These are phyloP conservation scores for Neonectria punicea DNA, from an alignment of 2,329 filamentous ascomycete genomes.

Conservation along the genomic window DNA sequence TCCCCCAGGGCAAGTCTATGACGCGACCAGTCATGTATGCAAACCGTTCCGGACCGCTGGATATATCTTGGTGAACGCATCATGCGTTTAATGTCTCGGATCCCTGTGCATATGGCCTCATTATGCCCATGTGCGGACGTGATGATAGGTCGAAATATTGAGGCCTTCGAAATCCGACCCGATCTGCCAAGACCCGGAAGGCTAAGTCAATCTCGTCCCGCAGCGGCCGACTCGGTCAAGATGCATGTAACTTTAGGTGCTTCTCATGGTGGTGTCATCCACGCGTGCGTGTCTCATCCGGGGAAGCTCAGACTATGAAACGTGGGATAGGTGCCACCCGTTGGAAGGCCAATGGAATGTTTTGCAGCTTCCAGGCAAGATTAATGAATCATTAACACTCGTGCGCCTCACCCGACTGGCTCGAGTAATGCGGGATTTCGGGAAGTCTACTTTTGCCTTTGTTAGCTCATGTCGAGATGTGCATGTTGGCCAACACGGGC, in stretches of 20 bases:
- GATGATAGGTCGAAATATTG: neutral
- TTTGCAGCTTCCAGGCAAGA: neutral
- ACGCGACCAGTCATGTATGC: neutral
- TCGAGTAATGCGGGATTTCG: neutral
- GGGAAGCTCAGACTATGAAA: neutral
- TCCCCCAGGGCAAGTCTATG: neutral
- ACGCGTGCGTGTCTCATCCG: neutral
- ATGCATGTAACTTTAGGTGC: neutral
- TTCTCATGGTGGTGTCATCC: neutral
- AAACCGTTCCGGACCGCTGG: neutral
- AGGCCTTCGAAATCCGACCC: neutral
- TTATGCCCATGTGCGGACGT: neutral
- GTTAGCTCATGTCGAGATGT: neutral
- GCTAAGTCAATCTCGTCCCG: neutral
- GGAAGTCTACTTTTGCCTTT: neutral
- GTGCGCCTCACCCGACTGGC: neutral
- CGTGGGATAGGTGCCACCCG: neutral
- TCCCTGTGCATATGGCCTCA: neutral
- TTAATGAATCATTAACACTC: neutral
- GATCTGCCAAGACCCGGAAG: neutral
- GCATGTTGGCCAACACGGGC: neutral
- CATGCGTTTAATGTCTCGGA: neutral
- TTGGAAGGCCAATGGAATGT: neutral
- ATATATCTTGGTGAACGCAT: neutral
- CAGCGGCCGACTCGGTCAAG: neutral